Evolutionary conservation across 1,284 basidiomycete genomes (phyloP), one percentile per base, ranked within the genome.

Genomic region (Cryptococcus hybrid): DNA sequence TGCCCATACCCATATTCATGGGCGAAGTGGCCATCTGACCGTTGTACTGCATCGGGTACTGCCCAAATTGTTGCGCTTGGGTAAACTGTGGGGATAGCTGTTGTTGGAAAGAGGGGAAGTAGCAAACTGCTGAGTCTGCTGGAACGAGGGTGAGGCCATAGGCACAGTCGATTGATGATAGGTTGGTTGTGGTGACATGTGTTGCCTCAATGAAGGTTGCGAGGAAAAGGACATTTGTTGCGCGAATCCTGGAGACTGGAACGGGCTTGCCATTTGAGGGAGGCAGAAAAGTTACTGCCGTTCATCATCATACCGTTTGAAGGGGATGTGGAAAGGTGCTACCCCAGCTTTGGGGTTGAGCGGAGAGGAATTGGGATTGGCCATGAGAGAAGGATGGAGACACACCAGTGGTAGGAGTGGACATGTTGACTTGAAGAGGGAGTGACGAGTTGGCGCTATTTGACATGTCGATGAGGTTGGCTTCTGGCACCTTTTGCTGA

Each of bases 381-480:
- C 44, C 51, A 35, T 18, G 18, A 24, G 40, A 42, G 15, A 30
- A 35, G 12, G 55, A 47, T 4, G 37, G 42, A 5, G 57, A 54
- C 13, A 30, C 34, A 37, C 30, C 30, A 30, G 30, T 30, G 30
- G 30, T 4, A 30, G 30, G 30, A 30, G 30, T 4, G 15, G 52
- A 48, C 55, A 59, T 52, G 60, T 64, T 63, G 42, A 71, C 44
- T 60, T 75, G 73, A 12, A 73, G 62, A 5, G 73, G 71, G 42
- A 71, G 56, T 1, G 73, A 72, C 1, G 67, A 64, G 7, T 48
- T 60, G 5, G 55, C 47, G 11, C 61, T 58, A 24, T 13, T 24
- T 9, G 51, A 57, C 4, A 73, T 15, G 61, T 73, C 68, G 15
- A 75, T 59, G 12, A 73, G 57, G 11, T 52, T 53, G 37, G 45